Evolutionary conservation across 1,139 yeast genomes (phyloP), one percentile per base, ranked within the genome.

Genomic region (Magnusiomyces fungicola): DNA sequence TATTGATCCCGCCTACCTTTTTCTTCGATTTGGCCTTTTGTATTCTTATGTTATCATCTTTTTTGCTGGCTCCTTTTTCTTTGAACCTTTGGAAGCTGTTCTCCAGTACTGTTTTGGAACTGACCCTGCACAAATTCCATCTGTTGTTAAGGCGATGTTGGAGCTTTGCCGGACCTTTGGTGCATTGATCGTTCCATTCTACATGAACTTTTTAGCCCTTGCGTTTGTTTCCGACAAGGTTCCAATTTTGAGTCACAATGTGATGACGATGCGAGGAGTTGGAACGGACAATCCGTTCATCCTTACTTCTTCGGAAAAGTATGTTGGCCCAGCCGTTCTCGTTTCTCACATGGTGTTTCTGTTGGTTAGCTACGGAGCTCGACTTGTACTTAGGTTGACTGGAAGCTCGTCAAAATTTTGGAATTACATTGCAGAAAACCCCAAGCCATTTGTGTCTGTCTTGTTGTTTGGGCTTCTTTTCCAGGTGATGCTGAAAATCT

Each of bases 401-500:
- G 12, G 18, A n/a, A 34, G n/a, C 36, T 10, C 38, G 10, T 10
- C 18, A 3, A 27, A 4, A 25, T 47, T 30, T 9, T 45, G 38
- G 23, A 22, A 14, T 18, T 38, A 37, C 43, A 38, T 14, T 37
- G 38, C 24, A 18, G 36, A 1, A 30, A 36, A 29, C 36, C 49
- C 30, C 43, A 30, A 41, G 55, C 37, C 50, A 43, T 41, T 33
- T 24, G 53, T 24, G 58, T 60, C 18, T 47, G 53, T n/a, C 48
- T 52, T 6, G 54, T 56, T 7, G 57, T n/a, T n/a, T n/a, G n/a
- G n/a, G n/a, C n/a, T n/a, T n/a, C n/a, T n/a, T n/a, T n/a, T n/a
- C n/a, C 56, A 9, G 45, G 48, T 2, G 48, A 30, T 19, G 39
- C 46, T n/a, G 45, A 50, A 25, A 49, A 46, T 25, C 24, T 39